These are phyloP conservation scores for Baffinella frigidus DNA, from an alignment of 208 protist species.

Conservation along the genomic window DNA sequence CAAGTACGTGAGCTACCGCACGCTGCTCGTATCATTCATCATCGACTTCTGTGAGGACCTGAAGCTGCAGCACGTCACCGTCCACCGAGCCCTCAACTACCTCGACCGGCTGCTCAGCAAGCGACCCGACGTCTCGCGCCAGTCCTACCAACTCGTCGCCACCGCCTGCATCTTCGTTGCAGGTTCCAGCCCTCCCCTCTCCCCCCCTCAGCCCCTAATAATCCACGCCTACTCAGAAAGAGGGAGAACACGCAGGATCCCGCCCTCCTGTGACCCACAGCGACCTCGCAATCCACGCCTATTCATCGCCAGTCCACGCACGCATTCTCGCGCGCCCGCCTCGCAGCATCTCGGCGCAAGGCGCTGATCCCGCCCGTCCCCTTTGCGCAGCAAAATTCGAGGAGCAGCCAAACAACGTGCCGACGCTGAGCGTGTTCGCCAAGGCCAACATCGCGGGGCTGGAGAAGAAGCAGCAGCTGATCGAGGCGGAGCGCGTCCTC, in stretches of 20 bases:
- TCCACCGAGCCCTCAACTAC: background rate
- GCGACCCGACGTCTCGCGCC: background rate
- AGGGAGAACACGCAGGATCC: no score
- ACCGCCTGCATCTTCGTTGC: background rate
- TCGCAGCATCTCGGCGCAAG: no score
- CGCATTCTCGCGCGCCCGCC: no score
- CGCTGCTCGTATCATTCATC: background rate
- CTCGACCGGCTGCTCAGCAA: background rate
- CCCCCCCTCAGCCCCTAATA: no score
- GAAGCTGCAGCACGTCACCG: background rate
- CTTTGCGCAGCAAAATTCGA: background rate
- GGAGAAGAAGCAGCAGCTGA: background rate
- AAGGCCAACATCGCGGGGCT: background rate
- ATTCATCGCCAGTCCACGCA: no score
- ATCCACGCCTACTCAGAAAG: no score
- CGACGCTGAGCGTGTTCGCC: background rate
- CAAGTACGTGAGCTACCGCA: background rate
- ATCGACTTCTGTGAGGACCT: background rate
- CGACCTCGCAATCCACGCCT: no score
- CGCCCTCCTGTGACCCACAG: no score
- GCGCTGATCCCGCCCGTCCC: background rate
- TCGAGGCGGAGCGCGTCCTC: background rate
- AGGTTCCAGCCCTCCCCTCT: background rate
- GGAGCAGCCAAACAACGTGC: constrained; percentile 2
- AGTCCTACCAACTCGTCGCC: background rate